Base-by-base conservation (phyloP, 768 basidiomycete genomes). In the Kwoniella heveanensis region DNA sequence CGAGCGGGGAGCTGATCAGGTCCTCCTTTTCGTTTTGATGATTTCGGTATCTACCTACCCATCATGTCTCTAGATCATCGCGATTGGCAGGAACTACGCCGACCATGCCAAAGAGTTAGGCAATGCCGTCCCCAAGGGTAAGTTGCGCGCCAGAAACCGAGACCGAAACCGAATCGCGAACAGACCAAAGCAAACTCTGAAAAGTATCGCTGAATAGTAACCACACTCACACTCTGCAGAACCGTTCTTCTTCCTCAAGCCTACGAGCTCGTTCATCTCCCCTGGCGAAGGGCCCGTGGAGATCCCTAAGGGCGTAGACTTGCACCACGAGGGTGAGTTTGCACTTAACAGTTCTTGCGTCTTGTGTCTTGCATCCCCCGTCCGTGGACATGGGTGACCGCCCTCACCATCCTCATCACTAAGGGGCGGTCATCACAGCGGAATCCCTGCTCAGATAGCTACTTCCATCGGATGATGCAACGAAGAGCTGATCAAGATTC, bases 161-260 rank as follows among this genome's bases (percentile, higher is more conserved):
- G n/a, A n/a, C n/a, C n/a, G n/a, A n/a, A n/a, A n/a, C n/a, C n/a
- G n/a, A n/a, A n/a, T n/a, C n/a, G n/a, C n/a, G n/a, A n/a, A n/a
- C n/a, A n/a, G n/a, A n/a, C n/a, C n/a, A n/a, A n/a, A n/a, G n/a
- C n/a, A n/a, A n/a, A n/a, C n/a, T n/a, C n/a, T n/a, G n/a, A n/a
- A n/a, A n/a, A n/a, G n/a, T n/a, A n/a, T n/a, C n/a, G n/a, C n/a
- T n/a, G n/a, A n/a, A n/a, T n/a, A n/a, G n/a, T n/a, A n/a, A n/a
- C n/a, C n/a, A 9, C 10, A 44, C 39, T 44, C 8, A 44, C 39
- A 44, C 39, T 19, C 1, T 49, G 8, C 47, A 76, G 94, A 97
- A 76, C 96, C 96, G 0, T 97, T 99, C 84, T 94, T 97, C 85
- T 99, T 99, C 83, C 82, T 98, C 26, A 99, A 99, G 81, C 96